A percentile compares a stretch with the other conserved stretches of the same genome.
Conservation (phyloP, 345 rosid species). For the Geranium rotundifolium region DNA sequence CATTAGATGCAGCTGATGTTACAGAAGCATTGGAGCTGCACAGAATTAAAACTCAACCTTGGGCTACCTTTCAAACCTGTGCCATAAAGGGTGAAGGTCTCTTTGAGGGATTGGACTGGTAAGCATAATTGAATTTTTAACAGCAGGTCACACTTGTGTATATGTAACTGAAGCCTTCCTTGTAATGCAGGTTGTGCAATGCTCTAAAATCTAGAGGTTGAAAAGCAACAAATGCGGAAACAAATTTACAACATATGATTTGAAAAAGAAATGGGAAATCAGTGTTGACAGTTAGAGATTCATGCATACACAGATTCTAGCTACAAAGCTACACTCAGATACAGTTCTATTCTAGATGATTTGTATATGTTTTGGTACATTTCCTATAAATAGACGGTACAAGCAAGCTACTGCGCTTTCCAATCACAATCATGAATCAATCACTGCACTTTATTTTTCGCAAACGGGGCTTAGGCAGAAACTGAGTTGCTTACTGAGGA, state of each 20-base stretch:
- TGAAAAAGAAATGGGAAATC: background rate
- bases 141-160: background rate
- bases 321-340: conserved; percentile 4
- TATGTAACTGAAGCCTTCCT: background rate
- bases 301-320: background rate
- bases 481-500: conserved; percentile 16
- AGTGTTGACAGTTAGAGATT: conserved; percentile 6
- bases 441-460: background rate
- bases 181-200: conserved; percentile 45
- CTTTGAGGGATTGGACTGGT: conserved; percentile 19
- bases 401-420: conserved; percentile 7
- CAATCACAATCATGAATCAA: conserved; percentile 3
- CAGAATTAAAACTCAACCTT: conserved; percentile 13
- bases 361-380: conserved; percentile 4
- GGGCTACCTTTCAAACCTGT: conserved; percentile 5
- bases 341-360: too few species aligned
- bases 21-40: conserved; percentile 22
- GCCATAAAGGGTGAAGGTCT: conserved; percentile 20
- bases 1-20: conserved; percentile 6
- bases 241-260: conserved; percentile 28
- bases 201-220: too few species aligned
- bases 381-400: conserved; percentile 8
- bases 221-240: background rate
- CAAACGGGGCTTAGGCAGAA: background rate
- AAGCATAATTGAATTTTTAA: background rate